Conservation (phyloP, 1,284 basidiomycete genomes). For the Leccinum solheimii region DNA sequence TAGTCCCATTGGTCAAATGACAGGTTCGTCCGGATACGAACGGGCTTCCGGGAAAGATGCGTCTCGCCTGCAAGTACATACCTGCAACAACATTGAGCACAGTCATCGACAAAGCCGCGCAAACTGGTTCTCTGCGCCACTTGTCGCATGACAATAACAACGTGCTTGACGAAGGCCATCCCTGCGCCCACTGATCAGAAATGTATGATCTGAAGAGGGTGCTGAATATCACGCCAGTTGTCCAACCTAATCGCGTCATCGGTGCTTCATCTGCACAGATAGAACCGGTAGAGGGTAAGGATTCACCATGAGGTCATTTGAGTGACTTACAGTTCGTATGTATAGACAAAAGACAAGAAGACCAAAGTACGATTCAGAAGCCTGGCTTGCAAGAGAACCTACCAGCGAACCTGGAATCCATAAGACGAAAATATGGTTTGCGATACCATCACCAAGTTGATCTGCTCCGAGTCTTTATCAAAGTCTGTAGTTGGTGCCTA, state of each 20-base stretch:
- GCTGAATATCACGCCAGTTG: slow-evolving; percentile 35
- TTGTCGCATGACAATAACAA: slow-evolving; percentile 38
- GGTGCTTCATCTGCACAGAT: slow-evolving; percentile 35
- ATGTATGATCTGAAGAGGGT: background rate
- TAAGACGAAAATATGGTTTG: slow-evolving; percentile 25
- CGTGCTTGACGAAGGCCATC: slow-evolving; percentile 39
- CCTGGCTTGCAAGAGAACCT: slow-evolving; percentile 33
- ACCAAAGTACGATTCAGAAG: slow-evolving; percentile 41
- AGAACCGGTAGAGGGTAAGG: slow-evolving; percentile 14
- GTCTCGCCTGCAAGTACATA: slow-evolving; percentile 39
- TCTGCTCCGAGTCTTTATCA: slow-evolving; percentile 15
- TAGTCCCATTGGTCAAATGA: background rate
- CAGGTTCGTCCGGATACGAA: slow-evolving; percentile 17
- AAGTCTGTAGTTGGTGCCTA: background rate
- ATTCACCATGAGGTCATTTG: background rate
- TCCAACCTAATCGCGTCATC: slow-evolving; percentile 38
- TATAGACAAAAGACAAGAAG: slow-evolving; percentile 42
- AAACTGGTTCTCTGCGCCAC: slow-evolving; percentile 33
- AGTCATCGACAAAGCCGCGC: slow-evolving; percentile 39
- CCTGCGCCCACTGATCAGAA: no score
- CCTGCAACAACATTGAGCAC: slow-evolving; percentile 32
- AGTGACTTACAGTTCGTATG: slow-evolving; percentile 20
- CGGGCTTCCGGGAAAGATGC: slow-evolving; percentile 40
- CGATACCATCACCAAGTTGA: slow-evolving; percentile 29
- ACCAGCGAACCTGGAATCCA: slow-evolving; percentile 35